A percentile compares a stretch with the other conserved stretches of the same genome.
These are phyloP conservation scores for Diplodia mutila DNA, from an alignment of 2,329 filamentous ascomycete genomes.

Conservation along the genomic window DNA sequence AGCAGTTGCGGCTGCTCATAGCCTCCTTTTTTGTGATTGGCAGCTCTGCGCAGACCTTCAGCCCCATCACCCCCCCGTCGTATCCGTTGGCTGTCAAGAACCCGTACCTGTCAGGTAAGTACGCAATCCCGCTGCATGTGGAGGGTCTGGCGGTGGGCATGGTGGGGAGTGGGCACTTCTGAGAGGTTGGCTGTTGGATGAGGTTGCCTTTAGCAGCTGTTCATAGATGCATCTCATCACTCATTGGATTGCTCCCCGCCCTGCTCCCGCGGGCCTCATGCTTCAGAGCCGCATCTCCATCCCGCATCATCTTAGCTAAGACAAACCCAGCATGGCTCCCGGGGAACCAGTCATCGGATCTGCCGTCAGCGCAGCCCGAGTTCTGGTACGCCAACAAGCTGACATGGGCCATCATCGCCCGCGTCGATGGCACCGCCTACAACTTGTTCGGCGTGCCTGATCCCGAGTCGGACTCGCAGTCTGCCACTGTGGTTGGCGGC, in stretches of 20 bases:
- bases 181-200: not conserved
- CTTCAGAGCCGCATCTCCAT: slow-evolving; percentile 21
- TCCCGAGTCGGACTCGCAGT: slow-evolving; percentile 33
- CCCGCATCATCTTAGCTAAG: slow-evolving; percentile 24
- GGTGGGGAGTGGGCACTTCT: slow-evolving; percentile 3
- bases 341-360: slow-evolving; percentile 40
- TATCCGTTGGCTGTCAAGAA: slow-evolving; percentile 51
- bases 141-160: not conserved
- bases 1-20: slow-evolving; percentile 10
- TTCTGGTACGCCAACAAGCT: slow-evolving; percentile 51
- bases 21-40: slow-evolving; percentile 13
- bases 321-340: slow-evolving; percentile 46
- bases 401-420: slow-evolving; percentile 48
- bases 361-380: slow-evolving; percentile 46
- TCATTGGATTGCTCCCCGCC: slow-evolving; percentile 20
- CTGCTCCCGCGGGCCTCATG: not conserved
- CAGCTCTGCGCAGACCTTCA: slow-evolving; percentile 27
- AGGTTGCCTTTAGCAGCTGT: slow-evolving; percentile 11
- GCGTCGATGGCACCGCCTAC: slow-evolving; percentile 46
- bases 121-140: not conserved
- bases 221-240: slow-evolving; percentile 16
- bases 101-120: slow-evolving; percentile 46
- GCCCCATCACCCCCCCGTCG: slow-evolving; percentile 44
- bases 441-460: slow-evolving; percentile 47
- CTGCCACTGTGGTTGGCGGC: slow-evolving; percentile 41